Conservation (phyloP, 1,139 yeast species). For the Lodderomyces orthopsilosis region DNA sequence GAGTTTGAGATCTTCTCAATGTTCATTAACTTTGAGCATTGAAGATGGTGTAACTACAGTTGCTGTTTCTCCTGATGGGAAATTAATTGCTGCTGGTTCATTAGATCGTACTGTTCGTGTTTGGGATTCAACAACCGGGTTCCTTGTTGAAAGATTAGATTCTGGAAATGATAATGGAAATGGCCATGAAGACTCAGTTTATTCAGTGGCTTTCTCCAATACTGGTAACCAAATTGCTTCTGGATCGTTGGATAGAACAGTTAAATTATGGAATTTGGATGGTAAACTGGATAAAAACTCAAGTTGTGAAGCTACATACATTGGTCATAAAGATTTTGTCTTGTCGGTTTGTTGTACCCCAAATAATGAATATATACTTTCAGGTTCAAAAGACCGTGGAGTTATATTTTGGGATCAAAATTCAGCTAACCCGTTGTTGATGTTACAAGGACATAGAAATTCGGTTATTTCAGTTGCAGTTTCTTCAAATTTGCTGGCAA, state of each 20-base stretch:
- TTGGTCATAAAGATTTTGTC: slow-evolving; percentile 96
- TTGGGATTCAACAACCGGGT: slow-evolving; percentile 95
- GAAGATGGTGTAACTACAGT: slow-evolving; percentile 99
- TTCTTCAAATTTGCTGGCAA: slow-evolving; percentile 67
- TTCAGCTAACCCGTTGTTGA: slow-evolving; percentile 87
- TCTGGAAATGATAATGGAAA: slow-evolving; percentile 84
- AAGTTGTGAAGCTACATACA: slow-evolving; percentile 86
- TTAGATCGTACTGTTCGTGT: slow-evolving; percentile 94
- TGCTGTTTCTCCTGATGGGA: slow-evolving; percentile 94
- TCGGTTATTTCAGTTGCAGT: slow-evolving; percentile 95
- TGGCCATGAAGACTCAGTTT: slow-evolving; percentile 96
- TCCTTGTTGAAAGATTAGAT: slow-evolving; percentile 88
- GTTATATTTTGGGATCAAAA: slow-evolving; percentile 96
- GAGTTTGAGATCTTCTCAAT: slow-evolving; percentile 91
- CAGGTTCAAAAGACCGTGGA: slow-evolving; percentile 97
- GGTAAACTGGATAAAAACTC: slow-evolving; percentile 57
- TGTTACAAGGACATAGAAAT: slow-evolving; percentile 97
- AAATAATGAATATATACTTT: slow-evolving; percentile 84
- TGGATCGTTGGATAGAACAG: slow-evolving; percentile 94
- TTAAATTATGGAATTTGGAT: slow-evolving; percentile 88
- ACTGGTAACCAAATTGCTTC: slow-evolving; percentile 91
- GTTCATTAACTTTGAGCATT: slow-evolving; percentile 82
- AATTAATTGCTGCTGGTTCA: slow-evolving; percentile 93
- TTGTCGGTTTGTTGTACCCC: slow-evolving; percentile 93
- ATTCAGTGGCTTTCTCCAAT: slow-evolving; percentile 90